Base-by-base conservation (phyloP, 139 green algal genomes). In the Deuterostichococcus epilithicus region DNA sequence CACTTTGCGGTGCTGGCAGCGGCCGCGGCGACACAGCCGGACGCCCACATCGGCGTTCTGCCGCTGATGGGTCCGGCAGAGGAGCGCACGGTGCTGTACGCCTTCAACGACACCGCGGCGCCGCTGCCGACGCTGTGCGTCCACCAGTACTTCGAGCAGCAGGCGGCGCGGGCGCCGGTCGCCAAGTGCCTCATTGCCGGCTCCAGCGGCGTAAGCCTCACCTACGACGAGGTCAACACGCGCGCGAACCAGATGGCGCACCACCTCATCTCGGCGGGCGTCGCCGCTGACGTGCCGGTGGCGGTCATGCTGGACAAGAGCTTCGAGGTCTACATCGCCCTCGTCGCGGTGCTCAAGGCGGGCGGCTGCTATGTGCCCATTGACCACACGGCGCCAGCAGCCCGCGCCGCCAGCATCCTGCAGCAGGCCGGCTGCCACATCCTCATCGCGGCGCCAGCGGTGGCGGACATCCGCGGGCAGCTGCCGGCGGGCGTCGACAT, bases 281-380 rank as follows among this genome's bases (percentile, higher is more conserved):
- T 78, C 26, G 36, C 30, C 2, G 34, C 38, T 1, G 80, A 78
- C 15, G 37, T 36, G 3, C 68, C 45, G 0, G 83, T 90, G 34
- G 86, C 74, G 35, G 36, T 91, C 23, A n/a, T 86, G 35, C 36
- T 89, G 63, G 82, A 89, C 26, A 78, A 83, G 30, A 80, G 36
- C 4, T 52, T 80, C 3, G 86, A 86, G 22, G 38, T 91, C 63
- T 44, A 87, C 3, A 67, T 85, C 23, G 76, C 42, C 32, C 68
- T 89, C 8, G 39, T 91, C 39, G 71, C 68, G 15, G 68, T 83
- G 22, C 59, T 88, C 5, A 86, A 90, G 68, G 68, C 86, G 1
- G 88, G 88, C 35, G 82, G 72, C 25, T 73, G 47, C 28, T 90
- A 90, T 69, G 73, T 90, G 36, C 88, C 88, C 0, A 79, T 93